Evolutionary conservation across 129 eudicot species (phyloP).

Genomic region (Oenanthe sinensis): DNA sequence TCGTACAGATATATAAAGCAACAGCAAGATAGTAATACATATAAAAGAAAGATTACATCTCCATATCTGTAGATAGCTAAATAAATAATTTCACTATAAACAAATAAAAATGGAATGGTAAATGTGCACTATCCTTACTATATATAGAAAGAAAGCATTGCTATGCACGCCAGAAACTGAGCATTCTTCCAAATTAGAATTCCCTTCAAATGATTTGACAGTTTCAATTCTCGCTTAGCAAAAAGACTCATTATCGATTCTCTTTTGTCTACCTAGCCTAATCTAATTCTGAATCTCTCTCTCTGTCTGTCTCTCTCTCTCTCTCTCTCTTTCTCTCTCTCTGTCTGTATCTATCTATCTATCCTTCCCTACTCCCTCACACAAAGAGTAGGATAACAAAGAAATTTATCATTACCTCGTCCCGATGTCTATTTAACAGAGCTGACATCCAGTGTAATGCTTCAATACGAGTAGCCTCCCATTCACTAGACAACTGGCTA

Average conservation of each 20-base stretch:
- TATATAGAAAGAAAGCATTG: neutral
- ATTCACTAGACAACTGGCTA: constrained; percentile 91
- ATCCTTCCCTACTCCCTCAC: too few relatives aligned
- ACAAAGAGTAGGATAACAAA: neutral
- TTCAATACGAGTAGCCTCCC: constrained; percentile 98
- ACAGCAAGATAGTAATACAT: neutral
- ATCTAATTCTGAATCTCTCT: neutral
- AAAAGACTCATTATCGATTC: neutral
- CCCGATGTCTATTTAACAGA: constrained; percentile 73
- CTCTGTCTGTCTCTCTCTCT: too few relatives aligned
- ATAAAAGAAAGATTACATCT: neutral
- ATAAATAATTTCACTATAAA: neutral
- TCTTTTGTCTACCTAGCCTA: neutral
- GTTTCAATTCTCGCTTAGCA: neutral
- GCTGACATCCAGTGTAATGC: constrained; percentile 95
- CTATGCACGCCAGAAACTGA: too few relatives aligned
- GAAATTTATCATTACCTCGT: constrained; percentile 39
- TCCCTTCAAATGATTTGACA: neutral
- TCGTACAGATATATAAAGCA: neutral
- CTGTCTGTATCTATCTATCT: too few relatives aligned
- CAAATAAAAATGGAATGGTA: neutral
- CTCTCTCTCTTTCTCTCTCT: too few relatives aligned
- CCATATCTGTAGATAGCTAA: neutral
- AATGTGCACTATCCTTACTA: neutral
- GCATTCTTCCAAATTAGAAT: too few relatives aligned